Conservation (phyloP, 1,284 basidiomycete species). For the Cryptococcus sp. region DNA sequence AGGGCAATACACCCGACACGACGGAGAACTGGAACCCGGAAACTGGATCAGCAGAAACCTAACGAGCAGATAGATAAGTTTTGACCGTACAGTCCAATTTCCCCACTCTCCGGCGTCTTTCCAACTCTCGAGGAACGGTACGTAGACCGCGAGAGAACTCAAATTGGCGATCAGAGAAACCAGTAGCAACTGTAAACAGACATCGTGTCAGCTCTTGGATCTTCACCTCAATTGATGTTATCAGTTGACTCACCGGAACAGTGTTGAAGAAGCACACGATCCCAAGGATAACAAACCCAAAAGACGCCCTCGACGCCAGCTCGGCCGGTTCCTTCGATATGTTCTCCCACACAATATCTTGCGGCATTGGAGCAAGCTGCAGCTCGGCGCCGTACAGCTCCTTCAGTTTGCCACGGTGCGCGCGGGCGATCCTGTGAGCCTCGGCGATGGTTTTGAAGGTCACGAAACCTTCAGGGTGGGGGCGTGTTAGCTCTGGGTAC, state of each 20-base stretch:
- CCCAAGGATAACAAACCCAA: constrained; percentile 72
- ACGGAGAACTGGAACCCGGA: constrained; percentile 58
- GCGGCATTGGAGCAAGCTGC: constrained; percentile 43
- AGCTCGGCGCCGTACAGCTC: constrained; percentile 47
- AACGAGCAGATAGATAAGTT: not conserved
- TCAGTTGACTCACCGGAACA: constrained; percentile 56
- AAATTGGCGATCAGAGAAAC: constrained; percentile 49
- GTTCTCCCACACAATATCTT: constrained; percentile 72
- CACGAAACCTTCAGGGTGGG: constrained; percentile 62
- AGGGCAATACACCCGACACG: constrained; percentile 82
- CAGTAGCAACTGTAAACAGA: constrained; percentile 26
- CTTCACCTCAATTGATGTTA: not conserved
- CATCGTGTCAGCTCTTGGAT: not conserved
- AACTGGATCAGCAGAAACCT: not conserved
- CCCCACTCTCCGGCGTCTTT: constrained; percentile 56
- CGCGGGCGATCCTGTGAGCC: constrained; percentile 55
- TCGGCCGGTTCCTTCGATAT: constrained; percentile 69
- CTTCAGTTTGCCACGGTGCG: constrained; percentile 42
- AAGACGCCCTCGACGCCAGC: constrained; percentile 61
- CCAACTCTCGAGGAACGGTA: constrained; percentile 70
- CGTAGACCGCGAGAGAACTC: constrained; percentile 55
- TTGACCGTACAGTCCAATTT: constrained; percentile 39
- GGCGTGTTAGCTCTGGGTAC: not conserved
- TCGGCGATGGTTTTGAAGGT: constrained; percentile 90
- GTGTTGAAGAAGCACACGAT: constrained; percentile 86